Evolutionary conservation across 495 filamentous ascomycete species (phyloP).

Genomic region (Penicillium pulvis): DNA sequence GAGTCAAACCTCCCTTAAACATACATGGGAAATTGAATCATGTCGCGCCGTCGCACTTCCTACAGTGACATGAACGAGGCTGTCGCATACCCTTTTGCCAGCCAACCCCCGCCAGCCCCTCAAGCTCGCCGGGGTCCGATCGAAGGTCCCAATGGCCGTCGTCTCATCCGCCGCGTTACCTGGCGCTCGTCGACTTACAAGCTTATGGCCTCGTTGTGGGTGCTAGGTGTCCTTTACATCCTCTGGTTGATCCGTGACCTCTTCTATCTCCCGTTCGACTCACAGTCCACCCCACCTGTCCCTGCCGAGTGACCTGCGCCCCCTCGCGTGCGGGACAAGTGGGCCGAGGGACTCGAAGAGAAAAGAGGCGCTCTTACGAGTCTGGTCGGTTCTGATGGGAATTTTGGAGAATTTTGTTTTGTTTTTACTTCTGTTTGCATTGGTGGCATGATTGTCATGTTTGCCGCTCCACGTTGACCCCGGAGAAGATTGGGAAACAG

Average conservation of each 20-base stretch:
- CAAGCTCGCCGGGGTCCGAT: slow-evolving; percentile 42
- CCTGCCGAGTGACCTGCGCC: background rate
- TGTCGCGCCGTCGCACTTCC: slow-evolving; percentile 49
- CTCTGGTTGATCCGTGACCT: slow-evolving; percentile 51
- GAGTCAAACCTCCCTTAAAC: background rate
- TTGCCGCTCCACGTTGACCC: background rate
- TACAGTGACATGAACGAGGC: slow-evolving; percentile 48
- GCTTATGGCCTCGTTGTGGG: slow-evolving; percentile 50
- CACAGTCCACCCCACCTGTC: slow-evolving; percentile 1
- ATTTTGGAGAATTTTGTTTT: background rate
- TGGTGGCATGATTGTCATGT: too few species aligned
- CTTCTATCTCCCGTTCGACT: slow-evolving; percentile 42
- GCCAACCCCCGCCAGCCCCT: slow-evolving; percentile 20
- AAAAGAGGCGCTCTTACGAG: background rate
- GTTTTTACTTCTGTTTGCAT: too few species aligned
- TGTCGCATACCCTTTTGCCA: slow-evolving; percentile 39
- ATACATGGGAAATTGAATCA: slow-evolving; percentile 12
- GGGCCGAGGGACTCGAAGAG: background rate
- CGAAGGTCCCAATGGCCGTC: slow-evolving; percentile 48
- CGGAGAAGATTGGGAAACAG: background rate
- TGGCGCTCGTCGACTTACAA: slow-evolving; percentile 55
- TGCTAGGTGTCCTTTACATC: slow-evolving; percentile 48
- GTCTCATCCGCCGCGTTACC: slow-evolving; percentile 50
- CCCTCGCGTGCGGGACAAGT: background rate
- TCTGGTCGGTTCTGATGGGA: background rate